Evolutionary conservation across 2,329 filamentous ascomycete species (phyloP), one percentile per base, ranked within the genome.

Genomic region (Clarireedia sp.): DNA sequence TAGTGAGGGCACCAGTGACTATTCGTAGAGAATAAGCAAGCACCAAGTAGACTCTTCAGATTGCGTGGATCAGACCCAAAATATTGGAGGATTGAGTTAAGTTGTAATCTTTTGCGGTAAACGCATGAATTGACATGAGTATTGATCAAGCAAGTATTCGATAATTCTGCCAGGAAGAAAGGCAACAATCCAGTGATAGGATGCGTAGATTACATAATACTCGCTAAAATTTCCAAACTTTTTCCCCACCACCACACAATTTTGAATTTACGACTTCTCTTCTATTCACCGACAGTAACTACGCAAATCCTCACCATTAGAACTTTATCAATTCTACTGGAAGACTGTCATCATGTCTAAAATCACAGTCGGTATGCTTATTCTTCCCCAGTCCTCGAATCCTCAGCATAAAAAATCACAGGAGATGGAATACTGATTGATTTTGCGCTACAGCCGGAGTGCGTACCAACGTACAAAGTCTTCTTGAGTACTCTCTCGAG

Each of bases 401-500:
- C 10, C 14, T 7, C 48, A 29, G 2, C 5, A 41, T 48, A 3
- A 21, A 9, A 26, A 23, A n/a, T 23, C 17, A 3, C 1, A 54
- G 47, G 47, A 48, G 38, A 41, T 29, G 40, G 24, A 54, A 48
- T 26, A 43, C 33, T 57, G 45, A 55, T 59, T 66, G 64, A 54
- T 58, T 54, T 57, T 48, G 54, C 78, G 73, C 70, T 77, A 76
- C 84, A 81, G 89, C 90, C 83, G 89, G 90, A 88, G 90, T 95
- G 83, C 90, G 91, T 83, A 81, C 83, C 75, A 92, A 97, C 81
- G 89, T 97, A 75, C 80, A 86, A 76, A 83, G 94, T 75, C 83
- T 99, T 72, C 87, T 99, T 71, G 86, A 95, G 72, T 97, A 97
- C 87, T 95, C 88, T 73, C 81, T 81, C 71, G 85, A 95, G 77